These are phyloP conservation scores for Venturia oleaginea DNA, from an alignment of 2,329 filamentous ascomycete species.

Conservation along the genomic window DNA sequence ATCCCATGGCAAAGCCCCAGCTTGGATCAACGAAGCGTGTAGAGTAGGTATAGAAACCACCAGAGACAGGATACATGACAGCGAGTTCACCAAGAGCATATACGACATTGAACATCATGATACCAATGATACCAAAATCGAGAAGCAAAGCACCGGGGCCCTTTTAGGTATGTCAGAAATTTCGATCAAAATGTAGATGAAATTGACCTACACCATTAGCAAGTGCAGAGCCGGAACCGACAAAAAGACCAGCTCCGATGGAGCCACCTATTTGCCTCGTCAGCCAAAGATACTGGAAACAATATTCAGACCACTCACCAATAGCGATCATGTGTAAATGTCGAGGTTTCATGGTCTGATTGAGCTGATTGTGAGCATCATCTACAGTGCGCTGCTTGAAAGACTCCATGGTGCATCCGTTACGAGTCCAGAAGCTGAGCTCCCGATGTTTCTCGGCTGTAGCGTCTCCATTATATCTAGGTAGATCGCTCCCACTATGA, in stretches of 20 bases:
- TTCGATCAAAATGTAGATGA: neutral
- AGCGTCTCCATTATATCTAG: neutral
- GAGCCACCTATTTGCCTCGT: constrained; percentile 48
- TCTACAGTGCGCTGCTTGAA: constrained; percentile 27
- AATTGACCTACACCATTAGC: constrained; percentile 23
- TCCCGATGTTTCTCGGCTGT: neutral
- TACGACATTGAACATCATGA: constrained; percentile 26
- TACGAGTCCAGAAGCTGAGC: constrained; percentile 29
- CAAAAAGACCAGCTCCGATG: constrained; percentile 69
- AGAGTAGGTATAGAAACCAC: constrained; percentile 54
- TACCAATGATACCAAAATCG: constrained; percentile 45
- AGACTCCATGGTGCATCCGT: constrained; percentile 31
- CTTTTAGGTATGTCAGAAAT: neutral
- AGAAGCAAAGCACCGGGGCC: constrained; percentile 25
- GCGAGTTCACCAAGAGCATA: constrained; percentile 53
- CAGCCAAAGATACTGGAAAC: neutral
- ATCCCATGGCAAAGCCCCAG: constrained; percentile 46
- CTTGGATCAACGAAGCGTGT: constrained; percentile 53
- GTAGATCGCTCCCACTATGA: neutral
- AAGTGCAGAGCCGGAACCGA: constrained; percentile 52
- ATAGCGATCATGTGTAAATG: constrained; percentile 98
- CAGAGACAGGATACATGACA: constrained; percentile 53
- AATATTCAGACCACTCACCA: constrained; percentile 36
- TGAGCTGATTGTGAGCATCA: constrained; percentile 19
- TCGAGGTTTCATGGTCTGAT: constrained; percentile 56